Base-by-base conservation (phyloP, 768 basidiomycete species). In the Pulveroboletus sp. region DNA sequence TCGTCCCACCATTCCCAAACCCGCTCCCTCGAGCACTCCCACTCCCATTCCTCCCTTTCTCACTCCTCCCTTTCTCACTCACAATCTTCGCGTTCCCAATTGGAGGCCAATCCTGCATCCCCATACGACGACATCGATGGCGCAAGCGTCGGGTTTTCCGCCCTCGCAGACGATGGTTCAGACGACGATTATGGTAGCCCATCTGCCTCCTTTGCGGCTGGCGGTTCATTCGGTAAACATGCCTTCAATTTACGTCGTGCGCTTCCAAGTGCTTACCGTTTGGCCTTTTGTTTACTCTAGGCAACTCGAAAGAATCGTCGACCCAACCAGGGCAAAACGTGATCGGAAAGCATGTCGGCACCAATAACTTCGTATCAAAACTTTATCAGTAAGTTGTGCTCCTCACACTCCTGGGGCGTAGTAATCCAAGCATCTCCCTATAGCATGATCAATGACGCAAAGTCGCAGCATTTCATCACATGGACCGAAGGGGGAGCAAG, bases 281-380 rank as follows among this genome's bases (percentile, higher is more conserved):
- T 11, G 2, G n/a, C 16, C 12, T 20, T 6, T 23, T 19, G 10
- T 41, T 30, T 5, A 7, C 24, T 42, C 16, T 36, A 62, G 57
- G 40, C 10, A 54, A 54, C 29, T 27, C 53, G 3, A 64, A 63
- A 34, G 3, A 53, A 10, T 45, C 55, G 3, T 55, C 63, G 2
- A n/a, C 26, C n/a, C 53, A 57, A 29, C 57, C 54, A 30, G 70
- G 68, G n/a, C 78, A 85, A 70, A 79, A 75, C 54, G 62, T 79
- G 41, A 73, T 86, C 20, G 79, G 81, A 51, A 89, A 88, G 63
- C 79, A 86, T 14, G 75, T 85, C 61, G 71, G 70, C 12, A 76
- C 75, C 19, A 91, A 90, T 61, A 92, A 92, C 62, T 93, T 93
- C 65, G 89, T 92, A 40, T 85, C 85, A 24, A 93, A 93, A 75